Percentiles rank a stretch among this genome's conserved stretches.
Evolutionary conservation across 2,329 filamentous ascomycete species (phyloP).

Genomic region (Aschersonia sp.): DNA sequence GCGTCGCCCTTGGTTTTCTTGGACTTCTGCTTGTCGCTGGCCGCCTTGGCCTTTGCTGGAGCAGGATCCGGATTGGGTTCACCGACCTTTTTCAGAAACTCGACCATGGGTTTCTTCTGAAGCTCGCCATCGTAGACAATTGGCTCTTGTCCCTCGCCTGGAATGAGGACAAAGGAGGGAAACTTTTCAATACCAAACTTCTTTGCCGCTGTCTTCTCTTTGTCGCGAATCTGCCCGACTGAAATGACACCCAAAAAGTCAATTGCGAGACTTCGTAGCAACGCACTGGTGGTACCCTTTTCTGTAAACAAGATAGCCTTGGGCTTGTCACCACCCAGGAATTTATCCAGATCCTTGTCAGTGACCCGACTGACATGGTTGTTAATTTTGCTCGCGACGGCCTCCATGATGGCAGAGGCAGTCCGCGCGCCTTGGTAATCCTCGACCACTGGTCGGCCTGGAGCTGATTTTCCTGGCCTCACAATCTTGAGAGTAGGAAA

Average conservation of each 20-base stretch:
- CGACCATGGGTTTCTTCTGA: conserved; percentile 68
- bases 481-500: conserved; percentile 96
- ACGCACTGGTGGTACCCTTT: conserved; percentile 74
- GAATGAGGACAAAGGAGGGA: conserved; percentile 68
- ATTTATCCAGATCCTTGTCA: conserved; percentile 65
- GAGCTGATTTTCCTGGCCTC: conserved; percentile 63
- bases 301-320: conserved; percentile 90
- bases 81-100: conserved; percentile 69
- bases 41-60: conserved; percentile 25
- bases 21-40: conserved; percentile 13
- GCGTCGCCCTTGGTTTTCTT: conserved; percentile 8
- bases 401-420: conserved; percentile 77
- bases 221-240: conserved; percentile 71
- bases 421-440: conserved; percentile 78
- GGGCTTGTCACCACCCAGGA: conserved; percentile 56
- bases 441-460: conserved; percentile 65
- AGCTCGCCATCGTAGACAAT: conserved; percentile 69
- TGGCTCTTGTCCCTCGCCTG: conserved; percentile 51
- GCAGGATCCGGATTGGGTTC: conserved; percentile 63
- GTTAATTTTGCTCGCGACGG: conserved; percentile 74
- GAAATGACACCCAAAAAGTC: conserved; percentile 73
- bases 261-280: conserved; percentile 74
- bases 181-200: conserved; percentile 65
- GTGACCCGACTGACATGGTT: conserved; percentile 76
- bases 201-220: conserved; percentile 57